Percentiles rank a stretch among this genome's conserved stretches.
phyloP scores from a whole-genome alignment of 2,329 filamentous ascomycete species.

The Aspergillus oerlinghausenensis region DNA sequence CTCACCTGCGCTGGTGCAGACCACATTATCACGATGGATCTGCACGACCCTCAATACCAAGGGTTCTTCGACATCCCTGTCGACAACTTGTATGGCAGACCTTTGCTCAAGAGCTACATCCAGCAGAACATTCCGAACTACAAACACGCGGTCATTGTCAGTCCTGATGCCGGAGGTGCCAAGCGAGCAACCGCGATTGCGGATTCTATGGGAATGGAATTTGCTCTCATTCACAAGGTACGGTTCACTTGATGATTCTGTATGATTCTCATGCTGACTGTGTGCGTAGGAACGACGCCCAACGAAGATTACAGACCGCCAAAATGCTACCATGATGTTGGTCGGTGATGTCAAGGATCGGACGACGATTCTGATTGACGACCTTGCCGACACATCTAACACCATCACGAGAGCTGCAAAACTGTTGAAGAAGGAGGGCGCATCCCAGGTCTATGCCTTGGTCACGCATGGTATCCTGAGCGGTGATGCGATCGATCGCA shows the following conservation, averaged over 20 bases:
- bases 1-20: constrained; percentile 93
- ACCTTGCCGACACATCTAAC: constrained; percentile 92
- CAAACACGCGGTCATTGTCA: constrained; percentile 85
- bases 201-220: constrained; percentile 87
- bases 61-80: constrained; percentile 99
- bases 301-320: constrained; percentile 79
- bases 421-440: constrained; percentile 88
- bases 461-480: constrained; percentile 94
- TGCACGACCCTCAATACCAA: constrained; percentile 95
- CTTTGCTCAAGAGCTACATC: constrained; percentile 58
- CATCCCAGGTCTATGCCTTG: constrained; percentile 83
- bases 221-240: constrained; percentile 98
- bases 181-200: constrained; percentile 95
- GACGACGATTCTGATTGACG: constrained; percentile 86
- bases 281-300: constrained; percentile 73
- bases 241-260: constrained; percentile 21
- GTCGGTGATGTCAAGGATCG: constrained; percentile 79
- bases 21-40: constrained; percentile 95
- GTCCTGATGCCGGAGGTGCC: constrained; percentile 91
- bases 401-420: constrained; percentile 96
- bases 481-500: constrained; percentile 87
- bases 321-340: constrained; percentile 83
- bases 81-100: constrained; percentile 81
- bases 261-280: constrained; percentile 13
- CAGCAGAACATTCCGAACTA: constrained; percentile 79